Conservation (phyloP, 495 filamentous ascomycete species). For the Tuber calosporum region DNA sequence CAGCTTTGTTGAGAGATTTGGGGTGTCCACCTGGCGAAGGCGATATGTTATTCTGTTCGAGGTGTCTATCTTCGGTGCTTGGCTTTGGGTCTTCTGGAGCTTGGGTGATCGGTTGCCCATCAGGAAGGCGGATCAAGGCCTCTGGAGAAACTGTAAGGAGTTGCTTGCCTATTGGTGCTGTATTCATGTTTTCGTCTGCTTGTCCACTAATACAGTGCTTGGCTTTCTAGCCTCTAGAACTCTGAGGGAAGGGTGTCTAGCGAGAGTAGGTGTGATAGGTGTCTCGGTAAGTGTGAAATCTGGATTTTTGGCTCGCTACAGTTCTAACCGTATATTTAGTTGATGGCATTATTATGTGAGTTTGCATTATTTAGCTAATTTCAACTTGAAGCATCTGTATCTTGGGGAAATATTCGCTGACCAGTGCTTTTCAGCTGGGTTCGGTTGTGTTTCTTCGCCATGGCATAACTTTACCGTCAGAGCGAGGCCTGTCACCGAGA, state of each 20-base stretch:
- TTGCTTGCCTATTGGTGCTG: slow-evolving; percentile 1
- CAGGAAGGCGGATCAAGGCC: slow-evolving; percentile 43
- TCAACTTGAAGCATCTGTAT: slow-evolving; percentile 4
- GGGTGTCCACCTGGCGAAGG: slow-evolving; percentile 51
- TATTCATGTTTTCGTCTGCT: neutral
- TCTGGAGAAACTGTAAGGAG: slow-evolving; percentile 31
- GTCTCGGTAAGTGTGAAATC: slow-evolving; percentile 48
- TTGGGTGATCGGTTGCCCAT: slow-evolving; percentile 59
- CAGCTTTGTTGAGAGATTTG: slow-evolving; percentile 54
- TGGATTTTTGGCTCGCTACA: neutral
- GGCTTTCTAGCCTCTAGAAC: slow-evolving; percentile 42
- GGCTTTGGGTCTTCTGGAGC: slow-evolving; percentile 68
- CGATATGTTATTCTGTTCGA: slow-evolving; percentile 54
- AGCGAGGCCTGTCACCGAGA: slow-evolving; percentile 56
- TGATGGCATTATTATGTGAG: slow-evolving; percentile 65
- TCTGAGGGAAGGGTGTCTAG: slow-evolving; percentile 64
- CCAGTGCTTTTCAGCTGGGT: slow-evolving; percentile 50
- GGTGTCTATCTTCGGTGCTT: slow-evolving; percentile 51
- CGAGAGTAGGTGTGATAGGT: slow-evolving; percentile 71
- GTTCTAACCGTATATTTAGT: slow-evolving; percentile 32
- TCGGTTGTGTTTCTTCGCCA: slow-evolving; percentile 69
- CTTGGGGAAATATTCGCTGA: slow-evolving; percentile 1
- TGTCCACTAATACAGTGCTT: neutral
- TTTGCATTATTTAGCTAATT: neutral
- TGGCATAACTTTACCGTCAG: slow-evolving; percentile 71